phyloP scores from a whole-genome alignment of 2,329 filamentous ascomycete species.

The Ophioceras dolichostomum region DNA sequence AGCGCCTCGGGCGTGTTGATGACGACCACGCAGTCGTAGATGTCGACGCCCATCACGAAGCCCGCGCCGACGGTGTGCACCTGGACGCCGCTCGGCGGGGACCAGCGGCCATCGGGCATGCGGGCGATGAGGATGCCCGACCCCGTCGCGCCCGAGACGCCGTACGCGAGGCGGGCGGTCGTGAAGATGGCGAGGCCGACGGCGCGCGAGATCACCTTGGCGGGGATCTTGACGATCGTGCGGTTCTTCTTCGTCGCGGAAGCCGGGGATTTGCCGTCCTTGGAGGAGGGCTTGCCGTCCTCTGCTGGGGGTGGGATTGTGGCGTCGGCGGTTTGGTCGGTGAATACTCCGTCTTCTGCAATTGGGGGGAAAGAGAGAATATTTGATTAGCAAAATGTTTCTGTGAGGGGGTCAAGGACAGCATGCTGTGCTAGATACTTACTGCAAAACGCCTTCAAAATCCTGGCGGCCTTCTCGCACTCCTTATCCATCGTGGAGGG shows the following conservation, averaged over 20 bases:
- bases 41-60: conserved; percentile 71
- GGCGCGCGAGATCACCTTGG: conserved; percentile 50
- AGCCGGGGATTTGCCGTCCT: conserved; percentile 12
- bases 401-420: background rate
- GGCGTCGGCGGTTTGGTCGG: background rate
- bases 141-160: conserved; percentile 44
- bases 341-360: too few relatives aligned
- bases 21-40: conserved; percentile 80
- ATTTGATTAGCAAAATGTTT: too few relatives aligned
- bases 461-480: conserved; percentile 79
- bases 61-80: conserved; percentile 70
- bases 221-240: conserved; percentile 40
- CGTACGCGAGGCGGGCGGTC: conserved; percentile 45
- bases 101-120: conserved; percentile 50
- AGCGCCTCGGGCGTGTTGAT: conserved; percentile 71
- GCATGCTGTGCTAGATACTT: conserved; percentile 21
- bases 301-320: conserved; percentile 18
- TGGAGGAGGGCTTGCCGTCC: conserved; percentile 35
- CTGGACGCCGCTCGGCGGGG: conserved; percentile 70
- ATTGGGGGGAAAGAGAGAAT: too few relatives aligned
- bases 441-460: conserved; percentile 79
- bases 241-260: conserved; percentile 20
- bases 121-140: conserved; percentile 48
- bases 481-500: conserved; percentile 79
- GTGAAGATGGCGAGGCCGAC: conserved; percentile 62